phyloP scores from a whole-genome alignment of 2,329 filamentous ascomycete genomes.

The Pseudocercospora musae region DNA sequence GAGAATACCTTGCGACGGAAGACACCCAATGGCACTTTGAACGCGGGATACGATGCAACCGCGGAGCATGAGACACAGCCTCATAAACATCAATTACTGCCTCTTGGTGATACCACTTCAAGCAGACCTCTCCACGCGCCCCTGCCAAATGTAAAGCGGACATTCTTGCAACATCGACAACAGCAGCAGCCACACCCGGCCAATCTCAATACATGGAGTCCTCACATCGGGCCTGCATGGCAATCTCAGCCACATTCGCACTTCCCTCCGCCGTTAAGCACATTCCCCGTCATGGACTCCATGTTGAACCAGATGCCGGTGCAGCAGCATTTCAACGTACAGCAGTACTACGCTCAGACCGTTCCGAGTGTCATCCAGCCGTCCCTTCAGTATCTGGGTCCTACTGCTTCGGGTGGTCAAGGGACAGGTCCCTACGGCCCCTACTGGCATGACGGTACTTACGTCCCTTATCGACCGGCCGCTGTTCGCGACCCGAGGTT shows the following conservation, averaged over 20 bases:
- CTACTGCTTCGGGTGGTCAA: slow-evolving; percentile 56
- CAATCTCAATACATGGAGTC: slow-evolving; percentile 14
- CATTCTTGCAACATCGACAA: slow-evolving; percentile 33
- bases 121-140: slow-evolving; percentile 35
- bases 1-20: slow-evolving; percentile 86
- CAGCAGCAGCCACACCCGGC: slow-evolving; percentile 29
- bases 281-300: slow-evolving; percentile 55
- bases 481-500: slow-evolving; percentile 54
- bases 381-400: slow-evolving; percentile 56
- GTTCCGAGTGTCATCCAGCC: slow-evolving; percentile 60
- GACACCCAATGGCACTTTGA: slow-evolving; percentile 89
- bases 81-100: slow-evolving; percentile 79
- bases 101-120: slow-evolving; percentile 46
- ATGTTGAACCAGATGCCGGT: slow-evolving; percentile 57
- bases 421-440: slow-evolving; percentile 57
- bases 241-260: slow-evolving; percentile 14
- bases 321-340: slow-evolving; percentile 34
- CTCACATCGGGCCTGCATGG: slow-evolving; percentile 10
- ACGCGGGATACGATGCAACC: slow-evolving; percentile 86
- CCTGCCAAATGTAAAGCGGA: slow-evolving; percentile 24
- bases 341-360: slow-evolving; percentile 43
- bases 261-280: slow-evolving; percentile 20
- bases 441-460: slow-evolving; percentile 63
- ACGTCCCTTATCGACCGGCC: slow-evolving; percentile 58
- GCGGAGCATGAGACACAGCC: slow-evolving; percentile 28